Evolutionary conservation across 345 rosid genomes (phyloP), one percentile per base, ranked within the genome.

Genomic region (Moricandia moricandioides): DNA sequence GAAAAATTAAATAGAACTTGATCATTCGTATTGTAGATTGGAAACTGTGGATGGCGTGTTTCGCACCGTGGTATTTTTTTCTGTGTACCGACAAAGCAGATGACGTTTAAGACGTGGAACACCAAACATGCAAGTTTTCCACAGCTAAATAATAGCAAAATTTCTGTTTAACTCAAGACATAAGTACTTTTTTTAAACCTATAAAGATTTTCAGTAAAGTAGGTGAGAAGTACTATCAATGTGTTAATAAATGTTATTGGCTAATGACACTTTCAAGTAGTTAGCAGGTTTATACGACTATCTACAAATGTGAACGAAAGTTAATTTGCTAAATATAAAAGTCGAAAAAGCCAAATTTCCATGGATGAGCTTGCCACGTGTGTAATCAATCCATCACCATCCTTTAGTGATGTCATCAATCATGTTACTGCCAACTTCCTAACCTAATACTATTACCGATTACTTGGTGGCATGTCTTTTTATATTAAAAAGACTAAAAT

Each of bases 11-110:
- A 9, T 21, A 35, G 5, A 52, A 16, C 16, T 26, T 12, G 1
- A 35, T 49, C 24, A 16, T 16, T 49, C n/a, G n/a, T n/a, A n/a
- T n/a, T n/a, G 2, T 21, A 21, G 24, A 21, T 49, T 33, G 24
- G 4, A 49, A 6, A 49, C 27, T 8, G 70, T 64, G 30, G 31
- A 55, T 37, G 63, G 13, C 31, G 57, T 55, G 21, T 64, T 72
- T 37, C 47, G 27, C 63, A 52, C 40, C 21, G 29, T 65, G 43
- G 0, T n/a, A 4, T 40, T n/a, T n/a, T 16, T 30, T 30, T 62
- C 47, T 56, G 3, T 31, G 59, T 66, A 43, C 66, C 78, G 49
- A 57, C 72, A 74, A 57, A 66, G 47, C 3, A 9, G 73, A 16
- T 49, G 24, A 49, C 56, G 16, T 16, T 16, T 49, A 49, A 49